A percentile compares a stretch with the other conserved stretches of the same genome.
Conservation (phyloP, 805 yeast species). For the Saccharomycopsis sp. region DNA sequence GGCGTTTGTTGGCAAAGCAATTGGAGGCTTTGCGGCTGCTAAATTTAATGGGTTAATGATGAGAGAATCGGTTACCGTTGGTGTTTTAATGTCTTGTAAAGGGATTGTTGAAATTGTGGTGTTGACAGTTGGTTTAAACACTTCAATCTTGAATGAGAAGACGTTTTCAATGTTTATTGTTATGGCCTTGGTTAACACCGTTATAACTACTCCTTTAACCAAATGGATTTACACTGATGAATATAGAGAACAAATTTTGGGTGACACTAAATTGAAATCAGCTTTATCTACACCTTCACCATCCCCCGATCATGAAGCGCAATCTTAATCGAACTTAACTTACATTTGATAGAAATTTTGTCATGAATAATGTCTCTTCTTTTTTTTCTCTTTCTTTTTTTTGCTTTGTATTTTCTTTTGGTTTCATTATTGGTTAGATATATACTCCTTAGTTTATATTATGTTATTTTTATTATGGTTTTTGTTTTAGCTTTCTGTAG, state of each 20-base stretch:
- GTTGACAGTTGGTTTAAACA: conserved; percentile 62
- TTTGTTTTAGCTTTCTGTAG: conserved; percentile 44
- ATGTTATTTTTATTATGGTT: neutral
- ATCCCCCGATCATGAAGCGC: too few species aligned
- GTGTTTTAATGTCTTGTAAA: conserved; percentile 80
- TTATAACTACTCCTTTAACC: conserved; percentile 73
- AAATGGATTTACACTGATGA: conserved; percentile 51
- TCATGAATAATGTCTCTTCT: neutral
- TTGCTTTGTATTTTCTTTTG: neutral
- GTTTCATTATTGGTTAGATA: neutral
- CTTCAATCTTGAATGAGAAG: conserved; percentile 56
- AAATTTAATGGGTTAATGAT: conserved; percentile 53
- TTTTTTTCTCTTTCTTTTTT: neutral
- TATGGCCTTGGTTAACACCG: conserved; percentile 75
- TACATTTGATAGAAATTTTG: too few species aligned
- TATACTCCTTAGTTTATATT: too few species aligned
- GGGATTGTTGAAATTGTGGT: conserved; percentile 85
- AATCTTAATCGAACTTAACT: too few species aligned
- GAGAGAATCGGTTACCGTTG: conserved; percentile 73
- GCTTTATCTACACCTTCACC: too few species aligned
- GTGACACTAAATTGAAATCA: too few species aligned
- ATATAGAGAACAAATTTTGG: neutral
- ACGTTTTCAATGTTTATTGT: conserved; percentile 76
- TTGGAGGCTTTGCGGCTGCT: conserved; percentile 63
- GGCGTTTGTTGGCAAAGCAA: conserved; percentile 61